Base-by-base conservation (phyloP, 768 basidiomycete genomes). In the Scleroderma bovista region DNA sequence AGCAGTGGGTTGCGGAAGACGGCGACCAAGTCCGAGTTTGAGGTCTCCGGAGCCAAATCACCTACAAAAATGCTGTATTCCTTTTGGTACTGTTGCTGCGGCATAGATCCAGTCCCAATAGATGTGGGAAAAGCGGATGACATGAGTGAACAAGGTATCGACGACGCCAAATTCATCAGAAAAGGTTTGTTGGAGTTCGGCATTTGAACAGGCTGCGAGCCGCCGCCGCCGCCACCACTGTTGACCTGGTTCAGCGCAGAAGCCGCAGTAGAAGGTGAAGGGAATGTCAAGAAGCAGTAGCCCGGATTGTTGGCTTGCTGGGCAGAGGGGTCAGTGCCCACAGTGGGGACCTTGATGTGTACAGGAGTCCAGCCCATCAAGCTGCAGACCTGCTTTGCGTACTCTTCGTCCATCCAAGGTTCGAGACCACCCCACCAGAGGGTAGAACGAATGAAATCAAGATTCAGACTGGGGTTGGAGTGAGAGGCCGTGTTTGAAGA, bases 321-420 rank as follows among this genome's bases (percentile, higher is more conserved):
- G 22, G 77, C 79, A 1, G 78, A 72, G 50, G 74, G 58, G 57
- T 84, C 84, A 20, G 78, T 76, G 38, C 76, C 65, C 16, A 80
- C 76, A 51, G 71, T 80, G 15, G 88, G 87, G 32, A 91, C 81
- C 67, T 83, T 83, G 70, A 89, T 80, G 64, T 65, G 76, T 62
- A 81, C 74, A 15, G 83, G 78, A 51, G 90, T 87, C 92, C 93
- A 94, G 50, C 85, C 81, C 87, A 93, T 89, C 62, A 92, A 72
- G 40, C 67, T 71, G 69, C 90, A 90, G 60, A 93, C 88, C 65
- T 91, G 87, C 68, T 87, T 86, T 39, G 84, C 88, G 74, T 93
- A 95, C 65, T 89, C 86, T 79, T 93, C 90, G 71, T 94, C 91
- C 93, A 95, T 94, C 93, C 93, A 95, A 57, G 86, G 83, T 68